Conservation (phyloP, 176 grass and related monocot species). For the Phoenix dactylifera region DNA sequence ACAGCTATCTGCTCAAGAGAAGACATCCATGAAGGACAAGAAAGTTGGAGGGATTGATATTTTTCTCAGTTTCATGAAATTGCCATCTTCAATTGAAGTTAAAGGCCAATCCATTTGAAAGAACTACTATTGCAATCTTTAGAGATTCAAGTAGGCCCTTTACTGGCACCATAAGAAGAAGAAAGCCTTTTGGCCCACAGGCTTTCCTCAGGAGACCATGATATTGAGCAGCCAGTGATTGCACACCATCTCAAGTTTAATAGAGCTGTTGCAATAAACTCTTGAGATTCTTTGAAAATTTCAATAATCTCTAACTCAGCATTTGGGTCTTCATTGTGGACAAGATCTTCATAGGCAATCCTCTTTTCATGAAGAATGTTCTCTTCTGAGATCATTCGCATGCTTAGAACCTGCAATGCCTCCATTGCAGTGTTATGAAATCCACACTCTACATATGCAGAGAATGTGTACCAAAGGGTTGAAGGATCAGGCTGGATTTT, state of each 20-base stretch:
- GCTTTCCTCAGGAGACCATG: conserved; percentile 63
- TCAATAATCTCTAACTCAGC: conserved; percentile 49
- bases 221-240: conserved; percentile 50
- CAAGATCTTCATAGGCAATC: conserved; percentile 49
- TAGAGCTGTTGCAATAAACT: conserved; percentile 46
- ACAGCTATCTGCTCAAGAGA: too few relatives aligned
- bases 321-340: conserved; percentile 63
- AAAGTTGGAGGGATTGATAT: too few relatives aligned
- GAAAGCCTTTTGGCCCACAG: conserved; percentile 63
- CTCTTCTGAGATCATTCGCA: conserved; percentile 65
- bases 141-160: too few relatives aligned
- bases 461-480: conserved; percentile 54
- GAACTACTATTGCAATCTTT: too few relatives aligned
- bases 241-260: conserved; percentile 74
- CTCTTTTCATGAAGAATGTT: conserved; percentile 37
- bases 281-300: conserved; percentile 35
- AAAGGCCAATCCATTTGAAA: too few relatives aligned
- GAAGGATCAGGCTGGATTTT: conserved; percentile 59
- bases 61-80: too few relatives aligned
- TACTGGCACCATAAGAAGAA: conserved; percentile 28
- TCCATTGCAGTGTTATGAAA: conserved; percentile 54
- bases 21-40: too few relatives aligned
- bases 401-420: conserved; percentile 63
- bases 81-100: too few relatives aligned
- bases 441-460: conserved; percentile 40